Evolutionary conservation across 805 yeast species (phyloP).

Genomic region (Yarrowia sp.): DNA sequence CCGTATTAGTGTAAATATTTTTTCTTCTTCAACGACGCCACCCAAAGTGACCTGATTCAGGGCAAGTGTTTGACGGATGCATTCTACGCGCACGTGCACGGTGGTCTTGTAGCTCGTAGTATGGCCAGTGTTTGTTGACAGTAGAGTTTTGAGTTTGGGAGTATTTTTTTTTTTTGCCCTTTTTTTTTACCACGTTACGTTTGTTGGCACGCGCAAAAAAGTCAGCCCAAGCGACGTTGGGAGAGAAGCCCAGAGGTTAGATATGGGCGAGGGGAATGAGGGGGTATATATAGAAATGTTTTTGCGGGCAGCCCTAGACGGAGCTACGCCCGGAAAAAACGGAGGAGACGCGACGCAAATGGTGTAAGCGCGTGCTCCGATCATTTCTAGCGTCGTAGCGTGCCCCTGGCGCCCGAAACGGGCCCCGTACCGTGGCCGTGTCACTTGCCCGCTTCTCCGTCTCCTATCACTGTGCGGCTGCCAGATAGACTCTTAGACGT

Average conservation of each 20-base stretch:
- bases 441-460: not conserved
- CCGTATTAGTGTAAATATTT: no score
- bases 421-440: not conserved
- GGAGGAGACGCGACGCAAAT: not conserved
- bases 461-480: constrained; percentile 20
- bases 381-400: no score
- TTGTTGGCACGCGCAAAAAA: constrained; percentile 11
- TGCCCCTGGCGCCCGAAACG: no score
- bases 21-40: no score
- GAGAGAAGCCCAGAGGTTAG: not conserved
- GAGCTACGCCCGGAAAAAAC: not conserved
- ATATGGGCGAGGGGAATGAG: constrained; percentile 19
- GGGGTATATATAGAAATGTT: constrained; percentile 10
- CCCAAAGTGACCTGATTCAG: not conserved
- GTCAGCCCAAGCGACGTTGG: not conserved
- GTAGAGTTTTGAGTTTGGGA: not conserved
- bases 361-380: not conserved
- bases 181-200: not conserved
- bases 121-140: not conserved
- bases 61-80: not conserved
- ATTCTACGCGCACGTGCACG: not conserved
- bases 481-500: constrained; percentile 4
- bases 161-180: not conserved
- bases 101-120: no score
- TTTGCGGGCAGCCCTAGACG: no score